phyloP scores from a whole-genome alignment of 1,284 basidiomycete species.

The Trametes pubescens region DNA sequence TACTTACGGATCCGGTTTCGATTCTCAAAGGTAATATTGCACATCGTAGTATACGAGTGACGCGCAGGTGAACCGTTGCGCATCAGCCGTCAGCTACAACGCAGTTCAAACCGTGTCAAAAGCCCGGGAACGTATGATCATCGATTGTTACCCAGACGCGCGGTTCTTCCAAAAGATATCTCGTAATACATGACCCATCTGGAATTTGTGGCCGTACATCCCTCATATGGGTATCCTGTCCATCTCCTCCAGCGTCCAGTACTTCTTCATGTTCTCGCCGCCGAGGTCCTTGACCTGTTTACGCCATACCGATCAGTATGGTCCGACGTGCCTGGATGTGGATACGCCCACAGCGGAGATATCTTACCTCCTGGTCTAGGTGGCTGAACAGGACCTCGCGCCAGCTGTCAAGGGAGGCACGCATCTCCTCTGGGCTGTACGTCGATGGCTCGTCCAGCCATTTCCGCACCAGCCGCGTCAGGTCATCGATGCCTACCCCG shows the following conservation, averaged over 20 bases:
- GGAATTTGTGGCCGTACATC: neutral
- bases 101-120: no score
- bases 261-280: slow-evolving; percentile 68
- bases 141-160: no score
- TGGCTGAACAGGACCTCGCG: slow-evolving; percentile 71
- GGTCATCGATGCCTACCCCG: slow-evolving; percentile 60
- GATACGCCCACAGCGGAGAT: neutral
- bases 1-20: no score
- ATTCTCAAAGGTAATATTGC: no score
- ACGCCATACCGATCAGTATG: neutral
- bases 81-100: no score
- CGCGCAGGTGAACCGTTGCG: no score
- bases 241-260: slow-evolving; percentile 70
- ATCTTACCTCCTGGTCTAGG: slow-evolving; percentile 68
- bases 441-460: slow-evolving; percentile 56
- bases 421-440: slow-evolving; percentile 67
- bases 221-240: slow-evolving; percentile 54
- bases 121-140: no score
- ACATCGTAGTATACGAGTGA: no score
- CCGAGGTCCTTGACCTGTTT: slow-evolving; percentile 61
- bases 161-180: no score
- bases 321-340: neutral
- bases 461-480: slow-evolving; percentile 55
- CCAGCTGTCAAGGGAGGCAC: slow-evolving; percentile 67
- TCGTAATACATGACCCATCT: no score